These are phyloP conservation scores for Penicillium dipodomyicola DNA, from an alignment of 495 filamentous ascomycete genomes.

Conservation along the genomic window DNA sequence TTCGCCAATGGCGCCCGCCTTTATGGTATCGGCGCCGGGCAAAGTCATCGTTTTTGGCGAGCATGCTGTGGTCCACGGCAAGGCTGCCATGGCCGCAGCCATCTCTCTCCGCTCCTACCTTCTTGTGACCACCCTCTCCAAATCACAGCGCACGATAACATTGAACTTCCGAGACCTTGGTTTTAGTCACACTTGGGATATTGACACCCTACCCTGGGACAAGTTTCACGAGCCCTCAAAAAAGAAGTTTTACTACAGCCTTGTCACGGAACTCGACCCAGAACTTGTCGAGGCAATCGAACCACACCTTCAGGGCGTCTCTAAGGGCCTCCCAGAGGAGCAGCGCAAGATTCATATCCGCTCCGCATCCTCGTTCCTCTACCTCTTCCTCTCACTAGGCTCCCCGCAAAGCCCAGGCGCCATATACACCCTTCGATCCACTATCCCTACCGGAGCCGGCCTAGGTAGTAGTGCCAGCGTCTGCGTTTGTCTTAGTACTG, in stretches of 20 bases:
- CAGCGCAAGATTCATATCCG: constrained; percentile 74
- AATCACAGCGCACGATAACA: constrained; percentile 78
- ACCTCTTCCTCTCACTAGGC: constrained; percentile 86
- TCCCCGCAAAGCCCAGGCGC: constrained; percentile 72
- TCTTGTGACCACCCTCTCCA: constrained; percentile 85
- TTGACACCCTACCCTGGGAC: constrained; percentile 83
- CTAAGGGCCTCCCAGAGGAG: constrained; percentile 57
- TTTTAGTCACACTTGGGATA: constrained; percentile 86
- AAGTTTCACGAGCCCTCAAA: constrained; percentile 74
- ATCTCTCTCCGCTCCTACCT: constrained; percentile 95
- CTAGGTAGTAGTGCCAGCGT: constrained; percentile 92
- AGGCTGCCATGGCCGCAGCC: constrained; percentile 90
- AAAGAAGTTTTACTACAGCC: constrained; percentile 89
- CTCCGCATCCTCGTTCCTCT: constrained; percentile 83
- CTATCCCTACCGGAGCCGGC: constrained; percentile 88
- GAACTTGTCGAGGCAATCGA: constrained; percentile 75
- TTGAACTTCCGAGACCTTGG: constrained; percentile 84
- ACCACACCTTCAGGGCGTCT: constrained; percentile 70
- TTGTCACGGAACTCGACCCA: constrained; percentile 78
- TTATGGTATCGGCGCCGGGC: constrained; percentile 96
- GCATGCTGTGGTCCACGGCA: constrained; percentile 94
- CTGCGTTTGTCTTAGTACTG: constrained; percentile 81
- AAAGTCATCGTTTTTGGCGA: constrained; percentile 98
- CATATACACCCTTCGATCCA: constrained; percentile 88
- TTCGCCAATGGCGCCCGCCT: constrained; percentile 69